These are phyloP conservation scores for Xerocomus brunneocitrinus DNA, from an alignment of 768 basidiomycete genomes.

Conservation along the genomic window DNA sequence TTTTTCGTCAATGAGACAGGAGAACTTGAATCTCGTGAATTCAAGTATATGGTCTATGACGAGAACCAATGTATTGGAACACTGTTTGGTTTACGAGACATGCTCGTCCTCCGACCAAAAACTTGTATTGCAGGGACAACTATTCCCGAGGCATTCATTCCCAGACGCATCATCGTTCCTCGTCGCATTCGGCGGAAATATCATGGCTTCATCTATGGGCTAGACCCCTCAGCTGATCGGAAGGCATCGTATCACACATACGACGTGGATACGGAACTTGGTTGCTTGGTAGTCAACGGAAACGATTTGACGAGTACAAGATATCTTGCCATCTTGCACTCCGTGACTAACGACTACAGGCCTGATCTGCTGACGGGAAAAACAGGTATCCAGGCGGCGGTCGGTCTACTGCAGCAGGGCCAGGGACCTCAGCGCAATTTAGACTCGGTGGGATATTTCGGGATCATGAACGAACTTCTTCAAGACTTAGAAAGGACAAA, in stretches of 20 bases:
- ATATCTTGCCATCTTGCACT: constrained; percentile 39
- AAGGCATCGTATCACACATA: neutral
- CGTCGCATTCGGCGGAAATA: too few species aligned
- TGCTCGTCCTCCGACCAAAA: constrained; percentile 30
- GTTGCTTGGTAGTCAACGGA: constrained; percentile 17
- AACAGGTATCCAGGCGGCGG: constrained; percentile 40
- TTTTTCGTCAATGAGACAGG: constrained; percentile 31
- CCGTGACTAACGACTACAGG: constrained; percentile 34
- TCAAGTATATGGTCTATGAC: constrained; percentile 37
- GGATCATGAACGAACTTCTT: too few species aligned
- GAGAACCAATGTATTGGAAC: constrained; percentile 35
- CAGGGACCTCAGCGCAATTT: too few species aligned
- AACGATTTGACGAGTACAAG: constrained; percentile 24
- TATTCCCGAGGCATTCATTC: neutral
- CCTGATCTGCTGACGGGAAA: constrained; percentile 40
- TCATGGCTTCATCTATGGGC: too few species aligned
- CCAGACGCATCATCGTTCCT: constrained; percentile 11
- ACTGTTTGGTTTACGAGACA: constrained; percentile 36
- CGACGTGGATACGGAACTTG: constrained; percentile 19
- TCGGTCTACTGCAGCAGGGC: constrained; percentile 5
- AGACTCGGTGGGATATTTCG: too few species aligned
- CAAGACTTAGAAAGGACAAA: too few species aligned
- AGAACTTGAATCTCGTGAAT: constrained; percentile 35
- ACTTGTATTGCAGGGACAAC: too few species aligned
- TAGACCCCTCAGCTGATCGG: too few species aligned